phyloP scores from a whole-genome alignment of 805 yeast species.

The Ogataea zsoltii region DNA sequence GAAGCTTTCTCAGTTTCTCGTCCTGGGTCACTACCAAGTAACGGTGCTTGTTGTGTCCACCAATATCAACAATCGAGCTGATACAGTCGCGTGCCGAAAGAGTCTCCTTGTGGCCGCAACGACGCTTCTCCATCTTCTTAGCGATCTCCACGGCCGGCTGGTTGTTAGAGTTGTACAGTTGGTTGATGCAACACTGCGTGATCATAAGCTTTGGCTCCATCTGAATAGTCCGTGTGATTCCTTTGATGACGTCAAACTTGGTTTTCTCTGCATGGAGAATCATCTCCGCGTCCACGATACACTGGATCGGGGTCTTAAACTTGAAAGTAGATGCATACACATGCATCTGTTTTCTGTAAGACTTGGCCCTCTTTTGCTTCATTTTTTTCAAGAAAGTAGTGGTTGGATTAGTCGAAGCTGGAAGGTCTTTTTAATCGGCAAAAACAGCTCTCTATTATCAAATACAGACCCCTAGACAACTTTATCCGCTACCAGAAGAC shows the following conservation, averaged over 20 bases:
- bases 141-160: conserved; percentile 81
- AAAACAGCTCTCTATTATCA: background rate
- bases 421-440: conserved; percentile 4
- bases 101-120: conserved; percentile 72
- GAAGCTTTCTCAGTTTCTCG: conserved; percentile 60
- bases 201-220: conserved; percentile 87
- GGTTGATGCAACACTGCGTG: conserved; percentile 93
- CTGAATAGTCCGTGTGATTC: conserved; percentile 78
- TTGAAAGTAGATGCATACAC: conserved; percentile 83
- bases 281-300: conserved; percentile 79
- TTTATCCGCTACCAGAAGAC: too few relatives aligned
- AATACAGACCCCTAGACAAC: background rate
- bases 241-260: conserved; percentile 78
- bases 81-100: conserved; percentile 74
- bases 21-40: conserved; percentile 88
- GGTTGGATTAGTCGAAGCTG: too few relatives aligned
- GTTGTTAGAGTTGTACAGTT: conserved; percentile 68
- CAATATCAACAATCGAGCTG: conserved; percentile 61
- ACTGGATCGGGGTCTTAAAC: conserved; percentile 92
- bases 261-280: conserved; percentile 65
- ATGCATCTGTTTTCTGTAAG: conserved; percentile 90
- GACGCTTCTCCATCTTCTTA: conserved; percentile 83
- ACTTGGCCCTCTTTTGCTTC: conserved; percentile 96
- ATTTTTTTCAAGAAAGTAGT: too few relatives aligned
- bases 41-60: conserved; percentile 85